phyloP scores from a whole-genome alignment of 2,329 filamentous ascomycete genomes.

The Claviceps sorghi region DNA sequence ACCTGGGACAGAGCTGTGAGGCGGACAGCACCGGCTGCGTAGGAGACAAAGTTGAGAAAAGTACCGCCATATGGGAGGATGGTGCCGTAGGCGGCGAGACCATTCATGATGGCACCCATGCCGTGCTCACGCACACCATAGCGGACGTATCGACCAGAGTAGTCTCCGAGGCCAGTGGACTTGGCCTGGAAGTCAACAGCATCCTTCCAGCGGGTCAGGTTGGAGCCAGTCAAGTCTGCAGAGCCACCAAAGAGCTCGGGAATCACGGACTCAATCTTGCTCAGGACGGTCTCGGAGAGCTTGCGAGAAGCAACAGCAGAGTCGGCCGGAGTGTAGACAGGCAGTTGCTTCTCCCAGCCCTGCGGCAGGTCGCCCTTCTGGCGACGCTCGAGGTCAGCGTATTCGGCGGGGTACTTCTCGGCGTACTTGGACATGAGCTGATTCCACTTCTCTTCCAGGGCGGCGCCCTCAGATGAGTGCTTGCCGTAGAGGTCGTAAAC shows the following conservation, averaged over 20 bases:
- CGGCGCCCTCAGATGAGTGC: conserved; percentile 72
- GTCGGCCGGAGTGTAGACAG: conserved; percentile 78
- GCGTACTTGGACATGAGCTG: conserved; percentile 78
- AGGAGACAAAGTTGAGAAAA: conserved; percentile 99
- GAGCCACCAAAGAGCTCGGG: conserved; percentile 93
- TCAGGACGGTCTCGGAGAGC: conserved; percentile 85
- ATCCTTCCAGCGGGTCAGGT: conserved; percentile 96
- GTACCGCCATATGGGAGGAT: conserved; percentile 88
- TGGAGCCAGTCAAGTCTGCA: conserved; percentile 94
- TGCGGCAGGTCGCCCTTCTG: conserved; percentile 73
- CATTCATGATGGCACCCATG: conserved; percentile 91
- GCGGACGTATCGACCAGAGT: conserved; percentile 79
- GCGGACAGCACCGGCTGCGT: conserved; percentile 88
- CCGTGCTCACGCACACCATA: conserved; percentile 86
- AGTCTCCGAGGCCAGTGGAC: conserved; percentile 71
- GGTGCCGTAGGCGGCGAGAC: conserved; percentile 87
- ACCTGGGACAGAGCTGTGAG: conserved; percentile 83
- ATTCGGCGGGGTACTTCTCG: conserved; percentile 61
- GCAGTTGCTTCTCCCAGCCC: conserved; percentile 90
- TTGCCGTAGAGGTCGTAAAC: conserved; percentile 86
- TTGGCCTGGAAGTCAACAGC: conserved; percentile 96
- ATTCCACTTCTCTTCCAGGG: conserved; percentile 90
- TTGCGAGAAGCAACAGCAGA: conserved; percentile 82
- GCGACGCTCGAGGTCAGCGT: conserved; percentile 69
- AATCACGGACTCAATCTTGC: conserved; percentile 67